Evolutionary conservation across 1,139 yeast genomes (phyloP).

Genomic region (Zhuliangozyma blackwelliae): DNA sequence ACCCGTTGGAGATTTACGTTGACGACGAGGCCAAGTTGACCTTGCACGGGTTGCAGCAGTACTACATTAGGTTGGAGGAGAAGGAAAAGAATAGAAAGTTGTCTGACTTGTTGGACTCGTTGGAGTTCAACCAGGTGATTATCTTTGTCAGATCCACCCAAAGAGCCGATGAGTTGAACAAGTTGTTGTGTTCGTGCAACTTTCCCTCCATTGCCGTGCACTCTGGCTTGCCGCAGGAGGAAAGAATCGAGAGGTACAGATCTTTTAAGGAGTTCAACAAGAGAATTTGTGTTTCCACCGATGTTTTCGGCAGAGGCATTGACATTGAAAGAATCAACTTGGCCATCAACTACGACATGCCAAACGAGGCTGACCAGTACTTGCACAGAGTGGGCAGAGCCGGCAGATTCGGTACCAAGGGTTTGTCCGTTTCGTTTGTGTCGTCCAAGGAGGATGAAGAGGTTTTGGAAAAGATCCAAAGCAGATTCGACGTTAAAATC

Average conservation of each 20-base stretch:
- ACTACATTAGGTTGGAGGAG: slow-evolving; percentile 84
- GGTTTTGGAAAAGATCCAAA: slow-evolving; percentile 89
- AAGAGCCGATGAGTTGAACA: slow-evolving; percentile 91
- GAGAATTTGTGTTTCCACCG: slow-evolving; percentile 98
- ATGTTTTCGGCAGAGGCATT: slow-evolving; percentile 98
- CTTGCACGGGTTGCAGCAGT: slow-evolving; percentile 96
- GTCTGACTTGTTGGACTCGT: slow-evolving; percentile 86
- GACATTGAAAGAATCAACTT: slow-evolving; percentile 98
- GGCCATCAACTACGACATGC: slow-evolving; percentile 94
- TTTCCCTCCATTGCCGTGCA: slow-evolving; percentile 98
- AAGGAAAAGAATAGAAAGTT: slow-evolving; percentile 91
- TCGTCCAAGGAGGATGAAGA: slow-evolving; percentile 83
- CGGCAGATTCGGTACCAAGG: slow-evolving; percentile 99
- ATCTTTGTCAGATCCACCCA: slow-evolving; percentile 90
- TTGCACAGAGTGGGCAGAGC: slow-evolving; percentile 99
- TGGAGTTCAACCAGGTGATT: slow-evolving; percentile 97
- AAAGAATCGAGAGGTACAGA: slow-evolving; percentile 95
- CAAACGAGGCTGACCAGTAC: slow-evolving; percentile 92
- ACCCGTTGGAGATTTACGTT: slow-evolving; percentile 94
- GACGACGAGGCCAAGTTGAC: slow-evolving; percentile 98
- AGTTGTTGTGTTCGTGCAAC: slow-evolving; percentile 84
- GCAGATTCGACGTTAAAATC: slow-evolving; percentile 94
- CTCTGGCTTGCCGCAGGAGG: slow-evolving; percentile 94
- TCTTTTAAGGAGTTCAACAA: slow-evolving; percentile 96
- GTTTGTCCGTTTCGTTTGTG: slow-evolving; percentile 91